Evolutionary conservation across 1,284 basidiomycete genomes (phyloP).

Genomic region (Ustilago trichophora): DNA sequence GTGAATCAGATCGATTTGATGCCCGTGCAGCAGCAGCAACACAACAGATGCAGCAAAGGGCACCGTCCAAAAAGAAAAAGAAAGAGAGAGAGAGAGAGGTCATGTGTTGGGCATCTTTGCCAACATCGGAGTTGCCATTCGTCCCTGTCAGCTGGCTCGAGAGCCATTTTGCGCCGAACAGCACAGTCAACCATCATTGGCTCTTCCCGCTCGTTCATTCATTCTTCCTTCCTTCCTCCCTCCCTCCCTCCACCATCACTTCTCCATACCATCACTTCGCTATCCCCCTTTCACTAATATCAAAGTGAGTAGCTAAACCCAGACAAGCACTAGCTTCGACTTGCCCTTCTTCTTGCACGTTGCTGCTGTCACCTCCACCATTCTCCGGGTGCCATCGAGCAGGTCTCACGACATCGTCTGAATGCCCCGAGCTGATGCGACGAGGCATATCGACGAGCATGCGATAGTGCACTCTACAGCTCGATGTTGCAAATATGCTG

Average conservation of each 20-base stretch:
- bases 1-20: conserved; percentile 22
- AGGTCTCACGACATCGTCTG: conserved; percentile 25
- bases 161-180: background rate
- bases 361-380: no score
- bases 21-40: conserved; percentile 12
- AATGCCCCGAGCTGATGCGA: no score
- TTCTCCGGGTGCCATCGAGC: no score
- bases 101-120: conserved; percentile 19
- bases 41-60: background rate
- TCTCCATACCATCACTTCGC: conserved; percentile 5
- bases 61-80: background rate
- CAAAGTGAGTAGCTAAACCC: conserved; percentile 26
- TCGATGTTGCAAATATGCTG: background rate
- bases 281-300: conserved; percentile 1
- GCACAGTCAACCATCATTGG: background rate
- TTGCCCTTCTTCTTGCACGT: no score
- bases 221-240: background rate
- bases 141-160: background rate
- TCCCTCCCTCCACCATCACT: conserved; percentile 8
- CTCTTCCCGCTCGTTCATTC: background rate
- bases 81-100: conserved; percentile 2
- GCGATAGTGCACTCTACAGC: background rate
- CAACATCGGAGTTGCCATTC: background rate
- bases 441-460: no score
- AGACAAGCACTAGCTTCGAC: background rate